Evolutionary conservation across 495 filamentous ascomycete genomes (phyloP).

Genomic region (Penicillium ucsense): DNA sequence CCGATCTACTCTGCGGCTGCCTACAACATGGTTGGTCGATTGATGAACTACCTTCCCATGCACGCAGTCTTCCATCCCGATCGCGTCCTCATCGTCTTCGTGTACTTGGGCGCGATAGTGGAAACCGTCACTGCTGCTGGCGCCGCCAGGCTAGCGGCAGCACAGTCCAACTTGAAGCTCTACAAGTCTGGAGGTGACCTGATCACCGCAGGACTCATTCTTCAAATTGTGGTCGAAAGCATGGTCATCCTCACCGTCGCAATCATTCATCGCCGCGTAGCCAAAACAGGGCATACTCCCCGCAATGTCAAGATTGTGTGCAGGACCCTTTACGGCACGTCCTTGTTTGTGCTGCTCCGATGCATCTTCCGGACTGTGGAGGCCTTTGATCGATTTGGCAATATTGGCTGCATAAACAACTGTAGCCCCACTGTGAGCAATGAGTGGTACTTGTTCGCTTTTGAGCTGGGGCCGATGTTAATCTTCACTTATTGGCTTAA

Average conservation of each 20-base stretch:
- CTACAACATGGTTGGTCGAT: conserved; percentile 47
- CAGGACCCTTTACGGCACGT: conserved; percentile 32
- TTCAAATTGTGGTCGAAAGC: conserved; percentile 28
- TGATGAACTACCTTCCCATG: conserved; percentile 41
- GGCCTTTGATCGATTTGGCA: conserved; percentile 15
- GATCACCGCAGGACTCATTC: conserved; percentile 22
- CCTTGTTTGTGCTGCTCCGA: conserved; percentile 24
- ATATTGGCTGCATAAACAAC: conserved; percentile 11
- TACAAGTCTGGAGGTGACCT: conserved; percentile 22
- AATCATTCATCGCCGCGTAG: conserved; percentile 22
- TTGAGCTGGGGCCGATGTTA: conserved; percentile 30
- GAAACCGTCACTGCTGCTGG: conserved; percentile 29
- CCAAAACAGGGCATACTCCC: conserved; percentile 10
- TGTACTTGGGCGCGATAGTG: conserved; percentile 26
- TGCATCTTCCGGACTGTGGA: conserved; percentile 32
- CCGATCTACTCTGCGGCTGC: conserved; percentile 48
- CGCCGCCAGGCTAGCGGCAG: conserved; percentile 27
- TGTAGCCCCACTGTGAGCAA: conserved; percentile 22
- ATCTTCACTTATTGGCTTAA: conserved; percentile 33
- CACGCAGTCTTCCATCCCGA: conserved; percentile 31
- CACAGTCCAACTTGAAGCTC: conserved; percentile 3
- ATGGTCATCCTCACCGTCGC: conserved; percentile 24
- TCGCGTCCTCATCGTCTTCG: conserved; percentile 25
- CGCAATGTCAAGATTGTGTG: conserved; percentile 27
- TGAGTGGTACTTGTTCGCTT: conserved; percentile 33